Evolutionary conservation across 2,329 filamentous ascomycete species (phyloP).

Genomic region (Aspergillus alliaceus): DNA sequence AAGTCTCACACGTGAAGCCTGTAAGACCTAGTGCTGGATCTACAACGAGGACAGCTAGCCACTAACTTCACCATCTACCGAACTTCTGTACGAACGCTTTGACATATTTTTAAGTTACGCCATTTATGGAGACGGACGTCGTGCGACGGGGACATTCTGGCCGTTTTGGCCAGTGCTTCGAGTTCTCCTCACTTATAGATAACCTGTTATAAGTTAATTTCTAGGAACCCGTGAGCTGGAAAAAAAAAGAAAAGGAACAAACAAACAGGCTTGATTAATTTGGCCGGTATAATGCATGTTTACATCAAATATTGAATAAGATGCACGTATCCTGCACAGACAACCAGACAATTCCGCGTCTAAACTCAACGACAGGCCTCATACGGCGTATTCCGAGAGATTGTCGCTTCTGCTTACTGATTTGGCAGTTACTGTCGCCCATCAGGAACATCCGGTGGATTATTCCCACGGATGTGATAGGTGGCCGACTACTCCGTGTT

Average conservation of each 20-base stretch:
- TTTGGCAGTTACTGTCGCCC: neutral
- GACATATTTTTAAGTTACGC: conserved; percentile 1
- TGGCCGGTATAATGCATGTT: neutral
- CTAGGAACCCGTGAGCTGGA: neutral
- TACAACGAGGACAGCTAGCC: neutral
- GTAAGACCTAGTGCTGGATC: neutral
- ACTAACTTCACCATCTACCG: neutral
- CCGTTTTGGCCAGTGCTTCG: neutral
- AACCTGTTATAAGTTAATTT: neutral
- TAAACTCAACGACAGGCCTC: neutral
- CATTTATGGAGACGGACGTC: neutral
- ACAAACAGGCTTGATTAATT: too few species aligned
- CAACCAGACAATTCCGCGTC: neutral
- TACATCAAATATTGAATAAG: neutral
- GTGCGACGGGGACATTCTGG: neutral
- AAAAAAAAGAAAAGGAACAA: too few species aligned
- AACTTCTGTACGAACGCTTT: neutral
- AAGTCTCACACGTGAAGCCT: neutral
- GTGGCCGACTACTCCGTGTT: neutral
- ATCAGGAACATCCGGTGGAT: conserved; percentile 1
- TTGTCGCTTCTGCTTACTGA: neutral
- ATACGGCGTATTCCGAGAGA: neutral
- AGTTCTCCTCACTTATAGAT: neutral
- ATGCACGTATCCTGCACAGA: neutral
- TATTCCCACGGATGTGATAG: neutral